Evolutionary conservation across 805 yeast genomes (phyloP), one percentile per base, ranked within the genome.

Genomic region (Candida sonorensis): DNA sequence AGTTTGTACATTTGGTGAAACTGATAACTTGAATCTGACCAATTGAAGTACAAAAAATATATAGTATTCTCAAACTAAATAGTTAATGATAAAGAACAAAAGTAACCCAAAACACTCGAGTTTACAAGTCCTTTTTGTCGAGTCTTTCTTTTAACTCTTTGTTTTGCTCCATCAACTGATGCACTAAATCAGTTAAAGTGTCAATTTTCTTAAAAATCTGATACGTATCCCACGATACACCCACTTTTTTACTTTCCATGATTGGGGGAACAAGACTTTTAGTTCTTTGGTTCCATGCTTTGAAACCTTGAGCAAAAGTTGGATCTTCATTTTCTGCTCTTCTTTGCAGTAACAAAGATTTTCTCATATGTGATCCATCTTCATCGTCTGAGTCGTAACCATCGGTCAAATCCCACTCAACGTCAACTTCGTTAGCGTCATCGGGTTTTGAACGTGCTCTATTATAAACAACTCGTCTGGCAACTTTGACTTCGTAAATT

Each of bases 341-440:
- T 20, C 66, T 59, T 49, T 82, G 92, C 8, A 59, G 55, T 32
- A 64, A 55, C 18, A 77, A 40, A 8, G 62, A 57, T 25, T 62
- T 62, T 13, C 65, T 53, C 4, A 63, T 55, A 18, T 53, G 50
- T 2, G 41, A 37, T 3, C 45, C 48, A 13, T 50, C 43, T 22
- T 53, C 55, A 12, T 52, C 49, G 14, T 56, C 59, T 29, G 65
- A 72, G 22, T 61, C 61, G 38, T 61, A 84, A 0, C 94, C 95
- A 55, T 84, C 94, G 7, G 80, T 71, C 44, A 85, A 63, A 42
- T 81, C 85, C 94, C 95, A 85, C 46, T 80, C 88, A 7, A 78
- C 69, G 47, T 85, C 84, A 14, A 62, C 46, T 49, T 81, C 90
- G 51, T 82, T 83, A 14, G 86, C 83, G 55, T 85, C 95, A 52